These are phyloP conservation scores for Croton setiger DNA, from an alignment of 441 rosid species.

Conservation along the genomic window DNA sequence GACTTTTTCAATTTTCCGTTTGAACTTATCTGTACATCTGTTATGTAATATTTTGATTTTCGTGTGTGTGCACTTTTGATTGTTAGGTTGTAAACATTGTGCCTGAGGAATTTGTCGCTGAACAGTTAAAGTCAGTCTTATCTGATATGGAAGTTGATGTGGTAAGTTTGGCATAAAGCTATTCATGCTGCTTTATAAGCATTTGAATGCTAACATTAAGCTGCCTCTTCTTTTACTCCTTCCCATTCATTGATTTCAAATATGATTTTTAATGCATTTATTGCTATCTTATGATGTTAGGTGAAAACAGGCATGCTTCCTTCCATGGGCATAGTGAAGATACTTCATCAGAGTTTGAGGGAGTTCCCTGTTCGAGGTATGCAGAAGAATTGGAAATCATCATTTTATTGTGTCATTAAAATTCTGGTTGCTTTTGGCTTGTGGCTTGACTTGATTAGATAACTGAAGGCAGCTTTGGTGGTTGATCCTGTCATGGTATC, in stretches of 20 bases:
- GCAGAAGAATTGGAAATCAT: conserved; percentile 6
- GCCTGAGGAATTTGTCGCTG: conserved; percentile 48
- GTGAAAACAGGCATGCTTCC: conserved; percentile 98
- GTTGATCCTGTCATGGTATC: conserved; percentile 99
- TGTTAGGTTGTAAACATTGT: conserved; percentile 47
- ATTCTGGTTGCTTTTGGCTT: conserved; percentile 23
- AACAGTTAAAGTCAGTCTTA: conserved; percentile 63
- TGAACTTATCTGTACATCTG: background rate
- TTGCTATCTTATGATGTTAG: conserved; percentile 33
- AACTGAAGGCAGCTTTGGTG: conserved; percentile 78
- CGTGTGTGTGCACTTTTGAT: background rate
- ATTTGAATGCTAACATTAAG: background rate
- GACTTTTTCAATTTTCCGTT: background rate
- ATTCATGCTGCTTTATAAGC: background rate
- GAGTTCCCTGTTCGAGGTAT: conserved; percentile 71
- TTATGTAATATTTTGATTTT: background rate
- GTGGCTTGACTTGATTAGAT: conserved; percentile 32
- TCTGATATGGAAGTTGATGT: conserved; percentile 78
- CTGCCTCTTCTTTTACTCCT: background rate
- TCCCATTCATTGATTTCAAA: background rate
- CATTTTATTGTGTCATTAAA: conserved; percentile 5
- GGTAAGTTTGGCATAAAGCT: conserved; percentile 32
- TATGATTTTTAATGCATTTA: conserved; percentile 7
- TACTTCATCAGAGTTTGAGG: conserved; percentile 49
- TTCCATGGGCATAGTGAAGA: conserved; percentile 57